Evolutionary conservation across 2,329 filamentous ascomycete species (phyloP), one percentile per base, ranked within the genome.

Genomic region (Aspergillus niger): DNA sequence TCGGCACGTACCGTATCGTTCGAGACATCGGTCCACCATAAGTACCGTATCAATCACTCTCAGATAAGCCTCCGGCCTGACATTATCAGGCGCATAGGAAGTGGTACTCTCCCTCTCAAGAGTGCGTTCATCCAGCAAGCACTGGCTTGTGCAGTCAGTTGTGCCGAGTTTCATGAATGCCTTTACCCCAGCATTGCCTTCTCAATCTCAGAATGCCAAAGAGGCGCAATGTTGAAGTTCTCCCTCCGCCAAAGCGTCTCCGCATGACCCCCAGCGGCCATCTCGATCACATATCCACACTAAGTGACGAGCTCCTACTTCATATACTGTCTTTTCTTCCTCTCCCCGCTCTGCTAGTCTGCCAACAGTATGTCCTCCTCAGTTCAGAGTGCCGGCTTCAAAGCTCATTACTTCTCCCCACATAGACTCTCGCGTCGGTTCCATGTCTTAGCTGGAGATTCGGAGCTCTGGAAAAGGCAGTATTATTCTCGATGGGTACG

Each of bases 401-500:
- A 5, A 26, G 28, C 56, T 41, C 17, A 55, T 8, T 50, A 56
- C 43, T 22, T 53, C 24, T 43, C 8, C 17, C 20, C 8, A 38
- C 28, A 10, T 48, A 76, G 70, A 55, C 47, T 76, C n/a, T 97
- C 92, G 2, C 86, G 80, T 57, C 91, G 90, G 61, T 90, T 96
- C 71, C 82, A 87, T 67, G 82, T 82, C 41, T 83, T 98, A 17
- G 85, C 91, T 7, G 83, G 85, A 57, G 95, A 98, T 75, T 89
- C 90, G 0, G 92, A 97, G 73, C 80, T 98, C 59, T 99, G 95
- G 95, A 95, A 94, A 74, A 84, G 85, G 13, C 86, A 92, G 53
- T 99, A 97, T 77, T 97, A 96, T 77, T 83, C 87, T 26, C 88
- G 90, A 63, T 98, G 96, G 76, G 91, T 97, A 30, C 84, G 91